Percentiles rank a stretch among this genome's conserved stretches.
phyloP scores from a whole-genome alignment of 345 rosid genomes.

The Viola odorata region DNA sequence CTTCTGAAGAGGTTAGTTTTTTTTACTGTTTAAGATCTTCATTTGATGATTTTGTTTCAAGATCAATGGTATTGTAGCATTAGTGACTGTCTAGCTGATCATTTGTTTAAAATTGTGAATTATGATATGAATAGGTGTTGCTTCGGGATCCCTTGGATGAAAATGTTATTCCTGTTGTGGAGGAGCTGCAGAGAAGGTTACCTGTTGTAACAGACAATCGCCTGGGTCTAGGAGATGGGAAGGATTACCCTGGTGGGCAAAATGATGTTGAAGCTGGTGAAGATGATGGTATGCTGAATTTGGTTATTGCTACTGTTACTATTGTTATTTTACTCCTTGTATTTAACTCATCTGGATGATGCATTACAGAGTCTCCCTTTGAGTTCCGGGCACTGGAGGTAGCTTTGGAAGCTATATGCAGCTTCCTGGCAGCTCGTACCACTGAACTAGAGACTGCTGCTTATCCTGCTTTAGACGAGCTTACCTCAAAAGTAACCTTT shows the following conservation, averaged over 20 bases:
- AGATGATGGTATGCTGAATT: slow-evolving; percentile 69
- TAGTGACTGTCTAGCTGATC: neutral
- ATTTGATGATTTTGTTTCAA: neutral
- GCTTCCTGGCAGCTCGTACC: slow-evolving; percentile 85
- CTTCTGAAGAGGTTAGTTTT: slow-evolving; percentile 77
- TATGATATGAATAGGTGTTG: slow-evolving; percentile 43
- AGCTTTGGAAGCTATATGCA: slow-evolving; percentile 91
- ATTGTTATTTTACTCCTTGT: slow-evolving; percentile 1
- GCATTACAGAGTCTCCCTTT: slow-evolving; percentile 51
- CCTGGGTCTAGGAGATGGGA: slow-evolving; percentile 43
- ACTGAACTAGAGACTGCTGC: slow-evolving; percentile 85
- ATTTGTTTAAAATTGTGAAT: neutral
- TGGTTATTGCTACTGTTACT: neutral
- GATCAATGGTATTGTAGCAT: neutral
- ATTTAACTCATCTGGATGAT: slow-evolving; percentile 17
- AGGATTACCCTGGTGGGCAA: slow-evolving; percentile 38
- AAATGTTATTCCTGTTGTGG: slow-evolving; percentile 76
- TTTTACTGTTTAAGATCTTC: neutral
- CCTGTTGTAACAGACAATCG: slow-evolving; percentile 35
- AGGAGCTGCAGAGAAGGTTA: slow-evolving; percentile 83
- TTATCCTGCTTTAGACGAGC: slow-evolving; percentile 96
- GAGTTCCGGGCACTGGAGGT: slow-evolving; percentile 91
- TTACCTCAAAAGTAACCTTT: slow-evolving; percentile 72
- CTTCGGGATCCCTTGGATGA: slow-evolving; percentile 83
- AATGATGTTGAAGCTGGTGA: slow-evolving; percentile 70